Percentiles rank a stretch among this genome's conserved stretches.
phyloP scores from a whole-genome alignment of 345 rosid species.

The Tarenaya hassleriana region DNA sequence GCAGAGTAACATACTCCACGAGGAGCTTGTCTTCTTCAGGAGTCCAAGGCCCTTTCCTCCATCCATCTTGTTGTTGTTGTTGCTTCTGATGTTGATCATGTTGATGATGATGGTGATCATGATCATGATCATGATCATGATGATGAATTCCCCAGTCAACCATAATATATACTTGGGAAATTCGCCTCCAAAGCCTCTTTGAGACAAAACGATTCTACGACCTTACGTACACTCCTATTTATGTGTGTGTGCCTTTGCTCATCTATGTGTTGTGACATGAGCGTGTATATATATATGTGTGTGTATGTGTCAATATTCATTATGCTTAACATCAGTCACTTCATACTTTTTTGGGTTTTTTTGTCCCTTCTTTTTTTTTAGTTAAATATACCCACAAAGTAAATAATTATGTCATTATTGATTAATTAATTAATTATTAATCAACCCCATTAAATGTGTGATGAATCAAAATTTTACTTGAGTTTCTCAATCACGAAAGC shows the following conservation, averaged over 20 bases:
- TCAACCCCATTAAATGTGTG: background rate
- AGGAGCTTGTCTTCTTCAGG: slow-evolving; percentile 71
- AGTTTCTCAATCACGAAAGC: slow-evolving; percentile 24
- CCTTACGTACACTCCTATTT: background rate
- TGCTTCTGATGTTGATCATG: slow-evolving; percentile 13
- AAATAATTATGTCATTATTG: background rate
- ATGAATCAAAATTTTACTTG: slow-evolving; percentile 5
- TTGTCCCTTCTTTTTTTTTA: slow-evolving; percentile 5
- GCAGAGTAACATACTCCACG: slow-evolving; percentile 52
- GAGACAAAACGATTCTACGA: background rate
- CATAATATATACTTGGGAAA: slow-evolving; percentile 22
- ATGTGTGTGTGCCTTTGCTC: slow-evolving; percentile 23
- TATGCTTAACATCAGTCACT: slow-evolving; percentile 11
- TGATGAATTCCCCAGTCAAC: slow-evolving; percentile 43
- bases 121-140: slow-evolving; percentile 8
- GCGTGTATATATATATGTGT: slow-evolving; percentile 10
- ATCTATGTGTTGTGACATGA: slow-evolving; percentile 21
- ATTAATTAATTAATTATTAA: slow-evolving; percentile 2
- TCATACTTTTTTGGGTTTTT: slow-evolving; percentile 15
- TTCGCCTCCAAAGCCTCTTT: background rate
- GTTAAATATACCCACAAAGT: slow-evolving; percentile 11
- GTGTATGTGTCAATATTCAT: too few relatives aligned
- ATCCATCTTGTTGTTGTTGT: slow-evolving; percentile 34
- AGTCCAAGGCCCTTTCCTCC: slow-evolving; percentile 95
- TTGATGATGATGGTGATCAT: too few relatives aligned